These are phyloP conservation scores for Wickerhamiella qilinensis DNA, from an alignment of 805 yeast genomes.

Conservation along the genomic window DNA sequence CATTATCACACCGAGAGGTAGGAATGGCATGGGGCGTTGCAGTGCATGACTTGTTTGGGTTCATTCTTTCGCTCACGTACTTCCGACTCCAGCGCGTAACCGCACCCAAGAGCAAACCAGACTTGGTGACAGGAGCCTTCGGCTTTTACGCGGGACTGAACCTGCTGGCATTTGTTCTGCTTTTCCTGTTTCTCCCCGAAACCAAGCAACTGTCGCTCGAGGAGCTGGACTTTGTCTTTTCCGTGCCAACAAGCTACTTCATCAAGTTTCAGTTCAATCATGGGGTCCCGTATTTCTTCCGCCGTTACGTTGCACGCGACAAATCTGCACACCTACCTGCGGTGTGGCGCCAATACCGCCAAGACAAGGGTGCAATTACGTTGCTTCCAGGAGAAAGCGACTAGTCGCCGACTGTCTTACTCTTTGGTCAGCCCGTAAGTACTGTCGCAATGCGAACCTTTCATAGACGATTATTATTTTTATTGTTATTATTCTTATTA, in stretches of 20 bases:
- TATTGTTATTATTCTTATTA: no score
- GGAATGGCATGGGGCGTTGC: constrained; percentile 26
- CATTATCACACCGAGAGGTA: constrained; percentile 14
- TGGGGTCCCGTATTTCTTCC: constrained; percentile 1
- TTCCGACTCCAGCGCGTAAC: constrained; percentile 52
- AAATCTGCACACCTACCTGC: background rate
- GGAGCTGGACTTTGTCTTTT: constrained; percentile 60
- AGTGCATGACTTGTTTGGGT: constrained; percentile 34
- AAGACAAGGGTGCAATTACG: background rate
- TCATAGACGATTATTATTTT: no score
- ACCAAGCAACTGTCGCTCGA: constrained; percentile 59
- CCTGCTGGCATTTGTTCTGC: constrained; percentile 50
- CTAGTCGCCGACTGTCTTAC: no score
- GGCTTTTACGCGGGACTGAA: constrained; percentile 86
- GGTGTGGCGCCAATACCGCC: background rate
- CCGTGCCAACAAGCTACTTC: constrained; percentile 36
- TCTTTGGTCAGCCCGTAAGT: no score
- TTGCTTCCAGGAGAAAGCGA: background rate
- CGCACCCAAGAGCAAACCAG: constrained; percentile 25
- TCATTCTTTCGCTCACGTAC: constrained; percentile 60
- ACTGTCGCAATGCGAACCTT: no score
- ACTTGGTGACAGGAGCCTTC: constrained; percentile 51
- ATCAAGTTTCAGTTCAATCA: constrained; percentile 31
- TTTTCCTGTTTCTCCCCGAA: constrained; percentile 39
- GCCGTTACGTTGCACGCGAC: constrained; percentile 5